A percentile compares a stretch with the other conserved stretches of the same genome.
Conservation (phyloP, 441 rosid species). For the Gossypium davidsonii region DNA sequence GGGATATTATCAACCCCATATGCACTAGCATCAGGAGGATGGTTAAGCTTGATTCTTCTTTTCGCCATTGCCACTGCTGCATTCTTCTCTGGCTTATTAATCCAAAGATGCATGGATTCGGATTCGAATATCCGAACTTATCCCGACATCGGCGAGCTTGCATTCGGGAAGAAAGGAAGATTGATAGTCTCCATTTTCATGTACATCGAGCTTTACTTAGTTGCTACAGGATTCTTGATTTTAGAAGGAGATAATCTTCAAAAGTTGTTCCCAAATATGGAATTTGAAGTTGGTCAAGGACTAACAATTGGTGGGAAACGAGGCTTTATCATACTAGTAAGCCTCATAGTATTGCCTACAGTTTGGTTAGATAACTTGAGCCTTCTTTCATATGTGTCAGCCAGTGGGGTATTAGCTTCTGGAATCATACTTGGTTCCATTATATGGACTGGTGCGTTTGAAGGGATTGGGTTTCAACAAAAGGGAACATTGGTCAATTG, state of each 20-base stretch:
- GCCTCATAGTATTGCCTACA: slow-evolving; percentile 62
- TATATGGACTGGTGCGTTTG: slow-evolving; percentile 58
- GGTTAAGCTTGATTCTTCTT: slow-evolving; percentile 65
- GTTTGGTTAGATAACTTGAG: slow-evolving; percentile 72
- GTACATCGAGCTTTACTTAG: slow-evolving; percentile 68
- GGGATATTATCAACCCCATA: slow-evolving; percentile 80
- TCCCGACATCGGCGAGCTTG: slow-evolving; percentile 80
- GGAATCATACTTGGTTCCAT: slow-evolving; percentile 57
- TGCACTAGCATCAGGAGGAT: slow-evolving; percentile 84
- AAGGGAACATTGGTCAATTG: slow-evolving; percentile 37
- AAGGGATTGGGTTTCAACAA: slow-evolving; percentile 63
- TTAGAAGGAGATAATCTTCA: slow-evolving; percentile 78
- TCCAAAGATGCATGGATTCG: slow-evolving; percentile 69
- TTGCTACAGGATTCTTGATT: slow-evolving; percentile 74
- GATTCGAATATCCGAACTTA: slow-evolving; percentile 58
- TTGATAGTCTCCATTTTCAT: slow-evolving; percentile 48
- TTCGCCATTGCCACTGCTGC: slow-evolving; percentile 48
- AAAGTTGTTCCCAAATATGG: slow-evolving; percentile 44
- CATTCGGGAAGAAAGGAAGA: slow-evolving; percentile 71
- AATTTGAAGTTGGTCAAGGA: slow-evolving; percentile 35
- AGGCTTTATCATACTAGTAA: slow-evolving; percentile 55
- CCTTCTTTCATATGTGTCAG: slow-evolving; percentile 71
- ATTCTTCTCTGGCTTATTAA: slow-evolving; percentile 62
- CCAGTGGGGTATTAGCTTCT: slow-evolving; percentile 83
- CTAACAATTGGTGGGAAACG: slow-evolving; percentile 39